Percentiles rank a stretch among this genome's conserved stretches.
phyloP scores from a whole-genome alignment of 78 protist species.

The Dictyostelium citrinum region DNA sequence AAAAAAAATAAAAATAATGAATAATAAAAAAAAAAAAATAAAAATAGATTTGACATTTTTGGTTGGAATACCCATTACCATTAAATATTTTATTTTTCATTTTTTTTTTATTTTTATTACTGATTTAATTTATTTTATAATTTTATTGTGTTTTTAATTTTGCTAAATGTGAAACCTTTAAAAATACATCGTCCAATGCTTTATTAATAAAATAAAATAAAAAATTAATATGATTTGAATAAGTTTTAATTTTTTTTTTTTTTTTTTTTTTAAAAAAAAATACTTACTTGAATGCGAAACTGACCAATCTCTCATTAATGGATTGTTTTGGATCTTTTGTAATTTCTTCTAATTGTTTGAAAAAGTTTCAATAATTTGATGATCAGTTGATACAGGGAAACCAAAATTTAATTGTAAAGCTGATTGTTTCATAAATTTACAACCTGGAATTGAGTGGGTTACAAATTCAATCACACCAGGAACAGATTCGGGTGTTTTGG shows the following conservation, averaged over 20 bases:
- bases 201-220: background rate
- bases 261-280: background rate
- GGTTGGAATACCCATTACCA: background rate
- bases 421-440: slow-evolving; percentile 31
- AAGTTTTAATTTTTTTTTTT: too few relatives aligned
- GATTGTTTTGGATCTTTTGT: background rate
- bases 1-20: too few relatives aligned
- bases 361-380: background rate
- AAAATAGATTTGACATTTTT: too few relatives aligned
- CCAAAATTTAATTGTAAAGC: slow-evolving; percentile 45
- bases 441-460: background rate
- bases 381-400: slow-evolving; percentile 11
- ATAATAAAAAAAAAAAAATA: too few relatives aligned
- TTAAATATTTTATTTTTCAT: background rate
- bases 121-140: background rate
- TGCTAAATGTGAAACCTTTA: slow-evolving; percentile 9
- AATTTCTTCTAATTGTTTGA: slow-evolving; percentile 7
- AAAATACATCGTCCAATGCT: slow-evolving; percentile 25
- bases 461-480: background rate
- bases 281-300: slow-evolving; percentile 40
- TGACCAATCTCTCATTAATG: slow-evolving; percentile 26
- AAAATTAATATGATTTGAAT: background rate
- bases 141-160: slow-evolving; percentile 16
- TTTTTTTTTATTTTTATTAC: background rate
- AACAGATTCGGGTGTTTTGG: background rate